phyloP scores from a whole-genome alignment of 1,139 yeast species.

The Blastobotrys illinoisensis region DNA sequence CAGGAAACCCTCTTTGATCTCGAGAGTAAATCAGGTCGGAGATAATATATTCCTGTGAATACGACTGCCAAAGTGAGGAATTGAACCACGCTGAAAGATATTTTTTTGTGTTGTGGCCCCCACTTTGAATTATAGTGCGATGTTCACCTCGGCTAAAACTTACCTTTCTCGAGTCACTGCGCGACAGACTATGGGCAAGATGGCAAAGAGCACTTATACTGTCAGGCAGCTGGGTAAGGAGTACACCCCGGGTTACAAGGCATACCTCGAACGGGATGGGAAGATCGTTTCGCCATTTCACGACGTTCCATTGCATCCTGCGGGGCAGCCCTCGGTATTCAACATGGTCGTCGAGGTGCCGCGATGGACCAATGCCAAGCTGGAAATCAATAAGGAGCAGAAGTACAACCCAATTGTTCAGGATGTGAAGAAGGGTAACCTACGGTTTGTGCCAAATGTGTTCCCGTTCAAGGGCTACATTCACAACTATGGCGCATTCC shows the following conservation, averaged over 20 bases:
- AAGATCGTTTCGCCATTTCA: conserved; percentile 72
- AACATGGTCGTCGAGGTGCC: conserved; percentile 90
- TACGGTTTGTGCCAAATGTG: conserved; percentile 78
- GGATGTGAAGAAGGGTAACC: conserved; percentile 78
- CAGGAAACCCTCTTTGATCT: not conserved
- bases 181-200: not conserved
- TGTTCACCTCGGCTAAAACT: not conserved
- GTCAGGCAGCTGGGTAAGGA: conserved; percentile 74
- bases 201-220: conserved; percentile 15
- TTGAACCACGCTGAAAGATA: not conserved
- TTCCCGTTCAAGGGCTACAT: conserved; percentile 90
- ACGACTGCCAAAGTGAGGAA: not conserved
- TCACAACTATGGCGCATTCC: conserved; percentile 91
- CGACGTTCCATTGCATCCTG: conserved; percentile 74
- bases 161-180: not conserved
- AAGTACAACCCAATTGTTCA: conserved; percentile 78
- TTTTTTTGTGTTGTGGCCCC: not conserved
- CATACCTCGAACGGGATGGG: conserved; percentile 34
- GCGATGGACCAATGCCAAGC: conserved; percentile 86
- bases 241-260: conserved; percentile 76
- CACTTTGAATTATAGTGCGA: not conserved
- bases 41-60: not conserved
- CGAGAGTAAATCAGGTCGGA: not conserved
- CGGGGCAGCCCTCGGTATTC: conserved; percentile 24
- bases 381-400: conserved; percentile 67